Percentiles rank a stretch among this genome's conserved stretches.
phyloP scores from a whole-genome alignment of 2,329 filamentous ascomycete species.

The Penicillium sp. region DNA sequence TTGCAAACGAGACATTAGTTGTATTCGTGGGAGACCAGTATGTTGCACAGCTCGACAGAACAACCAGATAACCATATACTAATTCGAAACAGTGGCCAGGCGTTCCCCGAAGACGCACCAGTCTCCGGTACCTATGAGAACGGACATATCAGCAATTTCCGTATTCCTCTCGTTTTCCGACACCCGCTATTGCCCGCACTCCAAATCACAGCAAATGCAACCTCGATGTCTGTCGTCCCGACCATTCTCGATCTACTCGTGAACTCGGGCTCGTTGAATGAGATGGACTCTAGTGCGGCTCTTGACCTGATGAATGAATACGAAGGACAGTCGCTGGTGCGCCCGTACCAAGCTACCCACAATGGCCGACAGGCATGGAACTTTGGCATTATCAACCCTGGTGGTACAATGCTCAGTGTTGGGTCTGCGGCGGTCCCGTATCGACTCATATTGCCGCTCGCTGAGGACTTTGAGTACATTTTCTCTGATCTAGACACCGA shows the following conservation, averaged over 20 bases:
- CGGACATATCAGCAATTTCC: conserved; percentile 47
- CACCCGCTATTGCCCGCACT: conserved; percentile 47
- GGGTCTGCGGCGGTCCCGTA: conserved; percentile 70
- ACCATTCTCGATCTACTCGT: conserved; percentile 49
- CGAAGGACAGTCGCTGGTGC: conserved; percentile 48
- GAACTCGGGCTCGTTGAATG: conserved; percentile 41
- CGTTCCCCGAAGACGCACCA: conserved; percentile 44
- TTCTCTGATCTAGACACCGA: conserved; percentile 38
- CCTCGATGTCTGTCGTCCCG: conserved; percentile 46
- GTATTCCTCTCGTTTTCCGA: conserved; percentile 47
- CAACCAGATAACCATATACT: background rate
- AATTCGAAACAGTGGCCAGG: conserved; percentile 36
- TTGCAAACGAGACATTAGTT: conserved; percentile 48
- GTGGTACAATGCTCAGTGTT: conserved; percentile 57
- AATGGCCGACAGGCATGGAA: conserved; percentile 38
- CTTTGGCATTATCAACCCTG: conserved; percentile 35
- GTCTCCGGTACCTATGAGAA: conserved; percentile 46
- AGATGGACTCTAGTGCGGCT: conserved; percentile 34
- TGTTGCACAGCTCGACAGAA: background rate
- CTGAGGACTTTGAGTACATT: conserved; percentile 62
- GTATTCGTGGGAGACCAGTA: conserved; percentile 47
- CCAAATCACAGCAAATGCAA: conserved; percentile 43
- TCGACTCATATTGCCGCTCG: conserved; percentile 71
- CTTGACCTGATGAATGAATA: conserved; percentile 45
- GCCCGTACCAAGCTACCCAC: conserved; percentile 37